Base-by-base conservation (phyloP, 2,329 filamentous ascomycete species). In the Triangularia verruculosa region DNA sequence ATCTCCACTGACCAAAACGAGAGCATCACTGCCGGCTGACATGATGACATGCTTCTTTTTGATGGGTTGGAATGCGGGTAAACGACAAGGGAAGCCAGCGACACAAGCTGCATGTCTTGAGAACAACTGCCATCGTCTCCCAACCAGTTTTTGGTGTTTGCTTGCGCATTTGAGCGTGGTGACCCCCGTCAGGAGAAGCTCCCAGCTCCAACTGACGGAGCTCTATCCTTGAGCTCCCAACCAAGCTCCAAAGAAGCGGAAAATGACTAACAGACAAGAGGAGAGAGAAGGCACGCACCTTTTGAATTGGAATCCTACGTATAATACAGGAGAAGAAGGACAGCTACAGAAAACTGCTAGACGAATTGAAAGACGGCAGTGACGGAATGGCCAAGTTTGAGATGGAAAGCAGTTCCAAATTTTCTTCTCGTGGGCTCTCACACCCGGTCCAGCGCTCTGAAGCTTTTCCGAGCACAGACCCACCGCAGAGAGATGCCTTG, bases 321-420 rank as follows among this genome's bases (percentile, higher is more conserved):
- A 58, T 63, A 61, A 32, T 25, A 63, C 15, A 15, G 20, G n/a
- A 15, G 27, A 12, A 54, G 51, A 13, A 61, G 17, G 25, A 51
- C 28, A 34, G 39, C 30, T 39, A 59, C 17, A 30, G 24, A n/a
- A 52, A 13, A 51, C 13, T 67, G 69, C 57, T 68, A 56, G 56
- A 53, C 25, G 62, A 69, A 69, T 65, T 61, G 67, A 68, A 68
- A 0, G 57, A 27, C 9, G 61, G 57, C 34, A 53, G 30, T 13
- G 54, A 61, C 61, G 61, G 39, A 57, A 62, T 53, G 27, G 51
- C 30, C 5, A 11, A 25, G 61, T 57, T 58, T 24, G 12, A 4
- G 28, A 22, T 20, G 55, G 25, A 57, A 25, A 27, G 24, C 11
- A 25, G 52, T 28, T n/a, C 52, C 66, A 64, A 66, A 62, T 66